Conservation (phyloP, 257 asterid species). For the Buddleja alternifolia region DNA sequence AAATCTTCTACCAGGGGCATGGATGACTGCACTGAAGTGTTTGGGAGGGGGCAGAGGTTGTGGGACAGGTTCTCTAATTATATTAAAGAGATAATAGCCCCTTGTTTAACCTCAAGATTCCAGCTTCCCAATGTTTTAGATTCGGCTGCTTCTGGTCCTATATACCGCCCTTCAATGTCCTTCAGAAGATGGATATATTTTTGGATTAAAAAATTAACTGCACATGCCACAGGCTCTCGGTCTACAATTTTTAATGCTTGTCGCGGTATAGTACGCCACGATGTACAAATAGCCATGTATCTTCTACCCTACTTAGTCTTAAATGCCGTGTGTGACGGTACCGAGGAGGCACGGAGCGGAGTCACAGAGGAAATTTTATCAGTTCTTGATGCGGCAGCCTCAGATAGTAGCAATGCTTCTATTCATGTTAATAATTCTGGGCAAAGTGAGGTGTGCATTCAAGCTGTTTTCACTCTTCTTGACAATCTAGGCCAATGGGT, state of each 20-base stretch:
- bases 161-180: constrained; percentile 86
- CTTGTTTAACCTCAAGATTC: constrained; percentile 94
- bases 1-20: constrained; percentile 40
- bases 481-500: constrained; percentile 99
- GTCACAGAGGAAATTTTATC: constrained; percentile 81
- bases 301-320: constrained; percentile 93
- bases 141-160: constrained; percentile 74
- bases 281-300: constrained; percentile 93
- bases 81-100: constrained; percentile 96
- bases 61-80: constrained; percentile 97
- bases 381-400: constrained; percentile 83
- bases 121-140: constrained; percentile 71
- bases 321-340: constrained; percentile 89
- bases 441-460: constrained; percentile 92
- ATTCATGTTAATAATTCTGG: constrained; percentile 65
- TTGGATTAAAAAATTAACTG: constrained; percentile 85
- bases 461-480: constrained; percentile 92
- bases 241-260: constrained; percentile 85
- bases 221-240: constrained; percentile 89
- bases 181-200: constrained; percentile 81
- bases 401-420: constrained; percentile 58
- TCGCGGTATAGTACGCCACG: constrained; percentile 97
- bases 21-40: constrained; percentile 45
- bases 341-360: constrained; percentile 86
- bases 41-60: constrained; percentile 79